phyloP scores from a whole-genome alignment of 331 rosid species.

The Saraca asoca region DNA sequence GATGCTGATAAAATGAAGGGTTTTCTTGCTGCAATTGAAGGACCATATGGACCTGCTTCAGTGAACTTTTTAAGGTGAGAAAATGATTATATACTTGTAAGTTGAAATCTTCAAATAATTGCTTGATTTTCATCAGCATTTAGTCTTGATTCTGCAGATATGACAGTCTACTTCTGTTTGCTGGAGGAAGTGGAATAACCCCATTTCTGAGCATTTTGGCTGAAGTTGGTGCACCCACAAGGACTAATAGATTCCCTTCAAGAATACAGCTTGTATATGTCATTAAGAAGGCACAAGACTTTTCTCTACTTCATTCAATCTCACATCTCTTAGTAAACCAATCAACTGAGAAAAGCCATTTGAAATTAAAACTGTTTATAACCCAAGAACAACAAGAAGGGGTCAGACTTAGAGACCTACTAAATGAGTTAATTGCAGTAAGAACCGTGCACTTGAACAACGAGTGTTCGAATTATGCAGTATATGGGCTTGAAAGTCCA shows the following conservation, averaged over 20 bases:
- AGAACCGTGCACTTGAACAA: conserved; percentile 53
- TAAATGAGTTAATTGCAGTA: conserved; percentile 44
- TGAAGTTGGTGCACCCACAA: conserved; percentile 53
- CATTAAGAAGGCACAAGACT: conserved; percentile 63
- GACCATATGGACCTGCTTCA: conserved; percentile 89
- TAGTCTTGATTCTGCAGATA: conserved; percentile 54
- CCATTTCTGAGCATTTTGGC: conserved; percentile 82
- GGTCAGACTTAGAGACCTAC: conserved; percentile 47
- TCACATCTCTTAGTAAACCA: conserved; percentile 54
- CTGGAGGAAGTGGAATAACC: conserved; percentile 90
- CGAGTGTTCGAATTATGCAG: conserved; percentile 44
- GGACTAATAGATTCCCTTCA: conserved; percentile 43
- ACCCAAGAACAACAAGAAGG: conserved; percentile 66
- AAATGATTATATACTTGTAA: conserved; percentile 21
- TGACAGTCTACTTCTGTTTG: conserved; percentile 71
- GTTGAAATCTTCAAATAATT: neutral
- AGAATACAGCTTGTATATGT: conserved; percentile 64
- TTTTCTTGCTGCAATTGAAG: conserved; percentile 76
- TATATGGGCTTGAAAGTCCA: conserved; percentile 64
- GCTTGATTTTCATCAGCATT: neutral
- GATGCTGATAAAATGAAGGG: conserved; percentile 46
- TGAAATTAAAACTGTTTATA: conserved; percentile 64
- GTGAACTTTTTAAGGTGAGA: conserved; percentile 65
- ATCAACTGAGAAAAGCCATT: conserved; percentile 42
- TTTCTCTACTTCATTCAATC: conserved; percentile 61